Base-by-base conservation (phyloP, 177 flowering plant genomes). In the Telopea speciosissima region DNA sequence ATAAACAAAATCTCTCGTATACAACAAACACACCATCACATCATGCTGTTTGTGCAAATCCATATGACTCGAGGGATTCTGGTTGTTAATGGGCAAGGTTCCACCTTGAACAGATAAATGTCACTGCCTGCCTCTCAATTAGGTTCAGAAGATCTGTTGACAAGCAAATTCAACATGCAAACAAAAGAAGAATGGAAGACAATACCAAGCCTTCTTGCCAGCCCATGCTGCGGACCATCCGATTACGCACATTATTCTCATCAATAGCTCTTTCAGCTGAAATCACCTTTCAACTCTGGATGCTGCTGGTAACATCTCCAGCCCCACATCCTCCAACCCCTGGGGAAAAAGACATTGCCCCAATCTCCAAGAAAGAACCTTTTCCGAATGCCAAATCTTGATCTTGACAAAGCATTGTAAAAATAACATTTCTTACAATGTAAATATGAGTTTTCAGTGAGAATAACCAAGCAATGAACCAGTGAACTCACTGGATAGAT, bases 151-250 rank as follows among this genome's bases (percentile, higher is more conserved):
- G 23, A 8, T 58, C 8, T 58, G 61, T 19, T 58, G 19, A 19
- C 14, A 23, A 23, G 24, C 17, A 61, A 59, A 61, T 14, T 61
- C 52, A 24, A 40, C 13, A 69, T 23, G 14, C 13, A 61, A 14
- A 17, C 42, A 26, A 40, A 54, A 17, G 49, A 73, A 17, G 5
- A 8, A 73, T 25, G 31, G 42, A 70, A 67, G 40, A 72, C 36
- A 66, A 62, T 89, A 96, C 98, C 98, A 74, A 89, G 87, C 99
- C 99, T 83, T 93, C 99, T 8, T 91, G 95, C 99, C 99, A 96
- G 68, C 99, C 99, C 99, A 96, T 96, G 87, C 59, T 93, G 72
- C 98, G 94, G 24, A 96, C 96, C 97, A 96, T 93, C 75, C 96
- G 82, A 70, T 96, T 96, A 63, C 99, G 98, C n/a, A 93, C 95